These are phyloP conservation scores for Arctium minus DNA, from an alignment of 129 eudicot species.

Conservation along the genomic window DNA sequence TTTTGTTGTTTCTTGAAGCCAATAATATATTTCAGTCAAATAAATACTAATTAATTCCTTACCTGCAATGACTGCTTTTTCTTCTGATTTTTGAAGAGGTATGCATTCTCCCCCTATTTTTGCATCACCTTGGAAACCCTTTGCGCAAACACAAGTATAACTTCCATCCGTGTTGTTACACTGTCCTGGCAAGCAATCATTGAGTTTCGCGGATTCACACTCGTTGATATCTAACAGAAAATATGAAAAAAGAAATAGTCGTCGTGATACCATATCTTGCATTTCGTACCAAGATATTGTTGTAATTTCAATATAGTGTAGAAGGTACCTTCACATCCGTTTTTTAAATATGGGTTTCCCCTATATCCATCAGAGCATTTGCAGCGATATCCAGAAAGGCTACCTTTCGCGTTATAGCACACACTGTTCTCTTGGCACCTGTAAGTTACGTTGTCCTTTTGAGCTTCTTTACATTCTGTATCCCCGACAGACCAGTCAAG, in stretches of 20 bases:
- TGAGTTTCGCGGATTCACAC: conserved; percentile 4
- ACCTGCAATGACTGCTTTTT: conserved; percentile 12
- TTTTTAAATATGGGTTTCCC: conserved; percentile 14
- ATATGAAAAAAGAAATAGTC: neutral
- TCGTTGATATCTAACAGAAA: conserved; percentile 23
- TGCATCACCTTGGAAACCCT: conserved; percentile 7
- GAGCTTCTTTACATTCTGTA: conserved; percentile 24
- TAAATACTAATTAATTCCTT: neutral
- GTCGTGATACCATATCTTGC: neutral
- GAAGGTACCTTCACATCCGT: conserved; percentile 3
- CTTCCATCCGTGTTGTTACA: conserved; percentile 16
- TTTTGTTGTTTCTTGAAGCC: neutral
- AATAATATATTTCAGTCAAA: neutral
- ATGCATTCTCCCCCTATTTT: conserved; percentile 13
- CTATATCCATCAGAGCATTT: conserved; percentile 12
- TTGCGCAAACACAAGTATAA: conserved; percentile 22
- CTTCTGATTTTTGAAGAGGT: neutral
- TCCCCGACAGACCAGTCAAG: conserved; percentile 26
- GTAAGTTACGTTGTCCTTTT: conserved; percentile 7
- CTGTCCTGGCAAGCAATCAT: conserved; percentile 19
- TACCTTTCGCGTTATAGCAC: neutral
- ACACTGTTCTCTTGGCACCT: conserved; percentile 9
- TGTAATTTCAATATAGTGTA: neutral
- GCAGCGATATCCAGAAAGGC: conserved; percentile 20
- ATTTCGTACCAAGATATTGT: neutral